Evolutionary conservation across 2,329 filamentous ascomycete species (phyloP), one percentile per base, ranked within the genome.

Genomic region (Verticillium dahliae): DNA sequence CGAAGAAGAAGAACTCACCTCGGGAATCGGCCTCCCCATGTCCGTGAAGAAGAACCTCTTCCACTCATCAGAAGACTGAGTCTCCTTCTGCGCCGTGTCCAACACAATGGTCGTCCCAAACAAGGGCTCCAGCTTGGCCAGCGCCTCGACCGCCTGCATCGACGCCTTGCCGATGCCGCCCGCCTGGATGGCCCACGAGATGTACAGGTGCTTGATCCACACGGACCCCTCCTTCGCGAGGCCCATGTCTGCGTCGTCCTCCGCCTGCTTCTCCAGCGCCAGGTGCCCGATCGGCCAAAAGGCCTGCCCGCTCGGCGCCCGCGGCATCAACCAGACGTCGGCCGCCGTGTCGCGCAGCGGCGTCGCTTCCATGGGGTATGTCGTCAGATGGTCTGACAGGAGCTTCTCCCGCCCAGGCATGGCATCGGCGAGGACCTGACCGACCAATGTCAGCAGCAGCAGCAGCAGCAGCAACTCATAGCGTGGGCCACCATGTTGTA

Each of bases 241-340:
- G 27, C 67, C 69, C 41, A 77, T 68, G 56, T 68, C 60, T 39
- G 59, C 61, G 61, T 77, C 70, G 13, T 71, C 67, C 2, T 72
- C 68, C 2, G 71, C 65, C 22, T 72, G 70, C 18, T 69, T 57
- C 54, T 76, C 74, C 3, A 79, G 67, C 7, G 72, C 74, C 18
- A 77, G 69, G 67, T 79, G 77, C 11, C 77, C 76, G 57, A 78
- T 69, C n/a, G 77, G 76, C 5, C 68, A 61, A 65, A 78, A 78
- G 34, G 62, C 18, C 18, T 52, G 56, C 15, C 60, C 62, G 18
- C 71, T 74, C 33, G 75, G 72, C 14, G 69, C 65, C 39, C 74
- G 66, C 6, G 45, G 45, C 18, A 7, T 22, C 45, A 22, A 5
- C 45, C 45, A 34, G 65, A 65, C 1, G 67, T 61, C 3, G 68